Base-by-base conservation (phyloP, 73 alveolate species). In the Tetrahymena elliotti region DNA sequence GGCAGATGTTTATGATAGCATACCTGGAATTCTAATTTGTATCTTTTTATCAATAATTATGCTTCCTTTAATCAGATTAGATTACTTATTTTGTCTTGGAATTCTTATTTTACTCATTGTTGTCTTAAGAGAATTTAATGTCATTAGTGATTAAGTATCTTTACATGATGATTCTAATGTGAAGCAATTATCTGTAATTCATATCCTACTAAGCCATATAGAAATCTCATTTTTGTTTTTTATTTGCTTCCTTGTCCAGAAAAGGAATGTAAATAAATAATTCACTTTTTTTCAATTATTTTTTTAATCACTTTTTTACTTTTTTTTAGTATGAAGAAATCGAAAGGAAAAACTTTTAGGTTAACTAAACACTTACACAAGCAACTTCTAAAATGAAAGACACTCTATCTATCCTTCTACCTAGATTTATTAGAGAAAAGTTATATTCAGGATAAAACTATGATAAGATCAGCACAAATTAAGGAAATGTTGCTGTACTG, bases 401-500 rank as follows among this genome's bases (percentile, higher is more conserved):
- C 22, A 96, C 96, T 12, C 93, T 96, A 1, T 40, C 96, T 33
- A 94, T 92, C 11, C 54, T 96, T 33, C 93, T 96, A 41, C 98
- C 98, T 18, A 68, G 93, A 53, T 96, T 96, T 35, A 95, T 96
- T 1, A 95, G 97, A 37, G 95, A 94, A 22, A 93, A 84, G 94
- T 36, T 94, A 24, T 52, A 94, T 93, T 38, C 95, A 93, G 83
- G 96, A 52, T 84, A 95, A 83, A 84, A 96, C 38, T 92, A 95
- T 53, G 96, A 96, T 95, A 84, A 93, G 10, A 93, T 93, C 7
- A 84, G 93, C 39, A 96, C 94, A 94, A 97, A 97, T 95, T 93
- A 97, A 93, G 99, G 98, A 39, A 97, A 93, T 84, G 99, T 97
- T n/a, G 96, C 98, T 33, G 94, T 97, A 92, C 93, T 84, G 53